These are phyloP conservation scores for Hygrocybe coccinea DNA, from an alignment of 768 basidiomycete species.

Conservation along the genomic window DNA sequence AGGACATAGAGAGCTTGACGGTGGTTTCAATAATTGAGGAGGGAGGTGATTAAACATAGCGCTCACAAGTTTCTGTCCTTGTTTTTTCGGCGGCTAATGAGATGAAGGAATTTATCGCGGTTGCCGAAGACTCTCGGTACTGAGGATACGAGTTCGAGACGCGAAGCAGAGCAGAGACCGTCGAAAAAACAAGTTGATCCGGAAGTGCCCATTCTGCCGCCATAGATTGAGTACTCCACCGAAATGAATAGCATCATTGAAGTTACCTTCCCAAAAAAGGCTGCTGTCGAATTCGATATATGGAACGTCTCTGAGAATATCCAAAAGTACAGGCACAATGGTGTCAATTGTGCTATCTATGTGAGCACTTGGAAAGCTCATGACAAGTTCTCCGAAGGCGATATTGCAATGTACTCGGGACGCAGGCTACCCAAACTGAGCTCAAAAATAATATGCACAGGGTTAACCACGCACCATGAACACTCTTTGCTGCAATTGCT, in stretches of 20 bases:
- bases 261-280: slow-evolving; percentile 74
- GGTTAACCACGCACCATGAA: slow-evolving; percentile 51
- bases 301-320: slow-evolving; percentile 67
- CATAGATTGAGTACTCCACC: slow-evolving; percentile 4
- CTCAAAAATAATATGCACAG: not conserved
- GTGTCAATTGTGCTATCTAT: slow-evolving; percentile 48
- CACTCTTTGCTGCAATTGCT: slow-evolving; percentile 31
- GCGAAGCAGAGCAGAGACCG: slow-evolving; percentile 68
- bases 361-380: slow-evolving; percentile 54
- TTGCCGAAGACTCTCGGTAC: slow-evolving; percentile 46
- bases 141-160: slow-evolving; percentile 52
- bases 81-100: slow-evolving; percentile 53
- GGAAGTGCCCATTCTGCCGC: slow-evolving; percentile 79
- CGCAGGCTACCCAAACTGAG: slow-evolving; percentile 46
- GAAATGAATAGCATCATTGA: not conserved
- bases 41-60: not conserved
- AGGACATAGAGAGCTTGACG: slow-evolving; percentile 62
- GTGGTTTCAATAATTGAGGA: not conserved
- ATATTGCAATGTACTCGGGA: slow-evolving; percentile 75
- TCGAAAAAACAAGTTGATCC: slow-evolving; percentile 78
- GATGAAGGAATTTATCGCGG: slow-evolving; percentile 61
- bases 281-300: slow-evolving; percentile 72
- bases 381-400: slow-evolving; percentile 74
- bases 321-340: slow-evolving; percentile 56
- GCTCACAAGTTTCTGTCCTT: slow-evolving; percentile 50